phyloP scores from a whole-genome alignment of 106 monocot species.

The Dendrobium chrysotoxum region DNA sequence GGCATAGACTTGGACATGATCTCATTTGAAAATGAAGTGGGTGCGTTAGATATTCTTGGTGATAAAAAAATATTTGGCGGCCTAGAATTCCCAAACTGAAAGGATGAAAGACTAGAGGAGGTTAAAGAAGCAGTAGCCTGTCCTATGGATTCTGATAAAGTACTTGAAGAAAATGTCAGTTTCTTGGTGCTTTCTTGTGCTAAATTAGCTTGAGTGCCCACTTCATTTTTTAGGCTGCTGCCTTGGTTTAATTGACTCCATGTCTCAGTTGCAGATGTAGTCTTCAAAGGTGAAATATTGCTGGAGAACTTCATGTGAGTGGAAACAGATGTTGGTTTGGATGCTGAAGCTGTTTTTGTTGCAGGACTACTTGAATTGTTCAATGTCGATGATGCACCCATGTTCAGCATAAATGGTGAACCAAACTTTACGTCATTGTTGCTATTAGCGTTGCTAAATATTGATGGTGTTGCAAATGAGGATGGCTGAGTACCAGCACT shows the following conservation, averaged over 20 bases:
- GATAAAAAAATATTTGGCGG: background rate
- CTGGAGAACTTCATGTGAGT: conserved; percentile 7
- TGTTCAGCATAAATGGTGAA: conserved; percentile 14
- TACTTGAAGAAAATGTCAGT: background rate
- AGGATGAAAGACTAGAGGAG: conserved; percentile 7
- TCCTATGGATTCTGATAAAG: background rate
- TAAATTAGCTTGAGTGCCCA: background rate
- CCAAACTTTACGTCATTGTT: conserved; percentile 10
- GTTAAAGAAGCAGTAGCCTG: background rate
- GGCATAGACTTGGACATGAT: conserved; percentile 7
- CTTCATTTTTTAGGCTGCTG: conserved; percentile 16
- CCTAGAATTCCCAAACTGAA: conserved; percentile 6
- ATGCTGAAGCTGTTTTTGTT: conserved; percentile 5
- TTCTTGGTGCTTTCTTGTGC: conserved; percentile 8
- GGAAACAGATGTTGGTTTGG: conserved; percentile 12
- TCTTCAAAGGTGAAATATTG: conserved; percentile 14
- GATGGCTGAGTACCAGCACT: conserved; percentile 13
- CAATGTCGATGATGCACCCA: background rate
- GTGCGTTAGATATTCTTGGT: conserved; percentile 2
- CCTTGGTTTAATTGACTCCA: conserved; percentile 14
- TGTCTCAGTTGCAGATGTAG: conserved; percentile 1
- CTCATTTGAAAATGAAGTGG: conserved; percentile 8
- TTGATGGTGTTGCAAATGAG: conserved; percentile 20
- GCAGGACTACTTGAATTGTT: conserved; percentile 7
- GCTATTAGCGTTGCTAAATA: conserved; percentile 9